Base-by-base conservation (phyloP, 306 rosid genomes). In the Acacia confusa region DNA sequence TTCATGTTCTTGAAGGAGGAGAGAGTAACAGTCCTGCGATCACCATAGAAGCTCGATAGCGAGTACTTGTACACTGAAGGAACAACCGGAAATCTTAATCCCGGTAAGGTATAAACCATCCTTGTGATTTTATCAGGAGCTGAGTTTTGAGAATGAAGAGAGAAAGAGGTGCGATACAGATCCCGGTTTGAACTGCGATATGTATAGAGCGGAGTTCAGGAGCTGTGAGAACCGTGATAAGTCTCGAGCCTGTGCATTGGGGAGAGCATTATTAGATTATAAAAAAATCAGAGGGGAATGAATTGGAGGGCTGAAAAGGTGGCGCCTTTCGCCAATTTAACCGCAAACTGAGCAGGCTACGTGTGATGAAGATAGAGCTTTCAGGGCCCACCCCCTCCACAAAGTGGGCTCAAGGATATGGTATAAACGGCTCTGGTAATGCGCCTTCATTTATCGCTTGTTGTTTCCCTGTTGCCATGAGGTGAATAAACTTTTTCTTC, bases 101-200 rank as follows among this genome's bases (percentile, higher is more conserved):
- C 98, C 2, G 97, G 87, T 69, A 93, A 68, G 1, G 99, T 90
- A 19, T 88, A 93, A 81, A 89, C 95, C 99, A 93, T 92, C 60
- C 10, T 24, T 15, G 12, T 74, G 84, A 78, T 32, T 68, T 27
- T 28, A 24, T 41, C 25, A 28, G 5, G 20, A 2, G 28, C 53
- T 2, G 4, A 68, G n/a, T 43, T 8, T 65, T 60, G 36, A 13
- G 34, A 16, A 20, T 25, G 61, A 43, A 36, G 32, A 25, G 27
- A 34, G 12, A 40, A 8, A 24, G 57, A 53, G 19, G 13, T 10
- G 66, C 4, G 44, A 3, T 40, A 66, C 64, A 68, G 84, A 82
- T 78, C 74, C 60, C 16, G n/a, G 67, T 36, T 74, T 30, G 67
- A 25, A 34, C 22, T 34, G 9, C 11, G 64, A 28, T 8, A 2